phyloP scores from a whole-genome alignment of 176 grass and related monocot species.

The Bromus sterilis region DNA sequence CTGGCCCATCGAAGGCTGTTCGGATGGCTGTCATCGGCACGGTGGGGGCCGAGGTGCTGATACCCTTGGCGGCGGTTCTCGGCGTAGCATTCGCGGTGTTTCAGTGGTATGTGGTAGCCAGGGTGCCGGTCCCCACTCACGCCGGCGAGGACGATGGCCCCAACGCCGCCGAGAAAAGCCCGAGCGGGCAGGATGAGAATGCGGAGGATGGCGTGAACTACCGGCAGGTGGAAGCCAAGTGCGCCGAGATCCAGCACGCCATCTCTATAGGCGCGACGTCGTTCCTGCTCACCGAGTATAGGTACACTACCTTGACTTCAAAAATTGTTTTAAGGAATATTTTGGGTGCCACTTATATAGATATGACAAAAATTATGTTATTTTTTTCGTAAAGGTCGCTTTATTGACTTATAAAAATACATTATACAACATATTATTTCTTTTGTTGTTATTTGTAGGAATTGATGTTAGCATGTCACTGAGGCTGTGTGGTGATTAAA shows the following conservation, averaged over 20 bases:
- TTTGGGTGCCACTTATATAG: background rate
- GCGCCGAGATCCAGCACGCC: conserved; percentile 49
- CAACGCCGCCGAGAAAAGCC: background rate
- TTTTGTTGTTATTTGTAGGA: no score
- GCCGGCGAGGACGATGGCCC: background rate
- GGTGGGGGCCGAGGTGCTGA: background rate
- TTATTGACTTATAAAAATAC: no score
- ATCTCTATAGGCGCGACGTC: conserved; percentile 26
- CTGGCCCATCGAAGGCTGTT: no score
- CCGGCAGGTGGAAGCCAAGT: conserved; percentile 23
- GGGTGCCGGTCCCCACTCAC: conserved; percentile 4
- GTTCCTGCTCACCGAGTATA: background rate
- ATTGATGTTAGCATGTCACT: no score
- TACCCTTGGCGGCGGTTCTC: conserved; percentile 27
- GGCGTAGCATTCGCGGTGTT: conserved; percentile 37
- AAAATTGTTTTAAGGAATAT: background rate
- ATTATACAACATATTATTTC: no score
- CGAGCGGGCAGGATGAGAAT: background rate
- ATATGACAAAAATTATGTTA: no score
- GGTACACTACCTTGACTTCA: background rate
- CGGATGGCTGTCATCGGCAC: conserved; percentile 5
- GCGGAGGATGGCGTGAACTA: conserved; percentile 4
- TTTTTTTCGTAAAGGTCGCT: no score
- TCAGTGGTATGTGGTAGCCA: conserved; percentile 44
- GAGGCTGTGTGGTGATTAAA: no score